Conservation (phyloP, 768 basidiomycete genomes). For the Daedalea quercina region DNA sequence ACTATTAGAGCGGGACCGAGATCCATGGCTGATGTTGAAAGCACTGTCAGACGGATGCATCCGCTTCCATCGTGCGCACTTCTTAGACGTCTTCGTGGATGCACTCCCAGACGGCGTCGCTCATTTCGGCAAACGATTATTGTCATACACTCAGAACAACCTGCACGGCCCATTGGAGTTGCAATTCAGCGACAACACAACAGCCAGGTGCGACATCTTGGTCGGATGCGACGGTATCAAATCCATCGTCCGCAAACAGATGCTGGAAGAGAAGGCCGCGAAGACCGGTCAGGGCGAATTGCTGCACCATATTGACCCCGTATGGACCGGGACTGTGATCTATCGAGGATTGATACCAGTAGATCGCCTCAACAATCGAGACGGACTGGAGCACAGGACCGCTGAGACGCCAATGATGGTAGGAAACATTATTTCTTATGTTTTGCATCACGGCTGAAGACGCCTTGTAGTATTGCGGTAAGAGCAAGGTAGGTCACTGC, state of each 20-base stretch:
- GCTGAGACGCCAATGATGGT: slow-evolving; percentile 39
- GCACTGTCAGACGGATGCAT: slow-evolving; percentile 24
- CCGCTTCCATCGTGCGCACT: slow-evolving; percentile 42
- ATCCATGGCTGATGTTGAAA: neutral
- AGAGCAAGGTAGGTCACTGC: slow-evolving; percentile 30
- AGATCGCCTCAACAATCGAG: slow-evolving; percentile 22
- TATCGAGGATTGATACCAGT: slow-evolving; percentile 41
- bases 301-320: slow-evolving; percentile 31
- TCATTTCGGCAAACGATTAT: slow-evolving; percentile 26
- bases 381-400: slow-evolving; percentile 23
- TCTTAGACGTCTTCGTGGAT: slow-evolving; percentile 36
- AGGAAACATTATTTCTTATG: slow-evolving; percentile 7
- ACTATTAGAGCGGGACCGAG: neutral
- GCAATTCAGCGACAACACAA: slow-evolving; percentile 20
- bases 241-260: slow-evolving; percentile 26
- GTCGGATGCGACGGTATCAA: slow-evolving; percentile 28
- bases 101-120: slow-evolving; percentile 19
- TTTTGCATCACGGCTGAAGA: slow-evolving; percentile 4
- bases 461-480: slow-evolving; percentile 37
- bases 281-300: slow-evolving; percentile 17
- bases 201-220: slow-evolving; percentile 24
- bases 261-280: slow-evolving; percentile 19
- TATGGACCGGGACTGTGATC: slow-evolving; percentile 40
- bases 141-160: slow-evolving; percentile 10
- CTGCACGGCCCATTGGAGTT: slow-evolving; percentile 8